Evolutionary conservation across 495 filamentous ascomycete genomes (phyloP), one percentile per base, ranked within the genome.

Genomic region (Glonium stellatum): DNA sequence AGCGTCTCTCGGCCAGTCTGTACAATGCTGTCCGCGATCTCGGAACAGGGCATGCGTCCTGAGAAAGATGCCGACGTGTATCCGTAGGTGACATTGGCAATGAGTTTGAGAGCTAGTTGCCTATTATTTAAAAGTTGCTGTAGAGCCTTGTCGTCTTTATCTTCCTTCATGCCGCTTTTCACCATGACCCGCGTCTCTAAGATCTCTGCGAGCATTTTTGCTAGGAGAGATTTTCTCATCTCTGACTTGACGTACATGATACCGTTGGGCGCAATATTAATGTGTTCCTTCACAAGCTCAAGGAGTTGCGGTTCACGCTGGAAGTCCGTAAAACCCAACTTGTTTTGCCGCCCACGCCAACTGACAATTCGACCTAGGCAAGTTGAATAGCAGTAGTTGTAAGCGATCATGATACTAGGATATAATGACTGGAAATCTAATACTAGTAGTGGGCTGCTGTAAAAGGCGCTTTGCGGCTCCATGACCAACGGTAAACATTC

Each of bases 331-430:
- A 98, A 95, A 0, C 93, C 93, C 86, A 98, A 88, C 73, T 98
- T 98, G 74, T 93, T 92, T 50, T 82, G 84, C 15, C 27, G 27
- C 18, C 91, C 91, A 25, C 89, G 82, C 93, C 92, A 96, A 65
- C 80, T 81, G 22, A 84, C 80, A 34, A 92, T 83, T 50, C 93
- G 83, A 2, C 93, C 93, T 8, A 98, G 81, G 63, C 90, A 98
- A 0, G 93, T 98, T 0, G 93, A 97, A 71, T 98, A 98, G 76
- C 93, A 98, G 73, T 97, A 96, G 70, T 98, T 98, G 74, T 98
- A 97, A 0, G 93, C 93, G 65, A 98, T 97, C 91, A 98, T 97
- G 50, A 97, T 85, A 68, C 90, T 96, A 2, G 93, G 93, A 68
- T 98, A 98, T 23, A 98, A 77, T 27, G 88, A 93, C 70, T 97